Base-by-base conservation (phyloP, 2,329 filamentous ascomycete genomes). In the Fusarium kyushuense region DNA sequence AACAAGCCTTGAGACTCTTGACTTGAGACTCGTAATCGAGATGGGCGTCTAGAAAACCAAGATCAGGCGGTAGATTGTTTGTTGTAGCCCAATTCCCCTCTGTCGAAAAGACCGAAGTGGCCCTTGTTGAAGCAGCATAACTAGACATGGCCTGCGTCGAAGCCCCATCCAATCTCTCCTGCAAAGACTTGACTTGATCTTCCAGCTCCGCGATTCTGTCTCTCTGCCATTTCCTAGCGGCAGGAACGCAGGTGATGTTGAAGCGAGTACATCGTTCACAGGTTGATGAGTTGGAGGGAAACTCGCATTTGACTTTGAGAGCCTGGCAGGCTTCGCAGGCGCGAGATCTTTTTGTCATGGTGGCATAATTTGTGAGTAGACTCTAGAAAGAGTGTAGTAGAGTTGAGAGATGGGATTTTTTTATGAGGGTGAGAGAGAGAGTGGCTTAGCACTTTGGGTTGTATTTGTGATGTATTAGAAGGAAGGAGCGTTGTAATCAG, bases 321-420 rank as follows among this genome's bases (percentile, higher is more conserved):
- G 58, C 54, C 33, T 68, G 64, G 4, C 65, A 68, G 41, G 63
- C 59, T 54, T 68, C 65, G 36, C 65, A 68, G 29, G 65, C 65
- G 16, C 64, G 65, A 43, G 46, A 64, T 54, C 65, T 64, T 42
- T 67, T 67, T 27, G 29, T 48, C 64, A 68, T 68, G 53, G 27
- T 36, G 36, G 41, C 27, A 43, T 35, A 5, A 16, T 30, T 38
- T 3, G 25, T 21, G 25, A 27, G 9, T 4, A 30, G 27, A 21
- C 27, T 45, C n/a, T 19, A 12, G 12, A 29, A 19, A 32, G 42
- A 30, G 40, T 42, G 32, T 2, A 33, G 6, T 13, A 27, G 40
- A 27, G 7, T 23, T n/a, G 5, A 13, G 16, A 5, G 21, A 17
- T 25, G 29, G 27, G 21, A 13, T 64, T 51, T 58, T 58, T 32